Evolutionary conservation across 768 basidiomycete genomes (phyloP).

Genomic region (Russula compacta): DNA sequence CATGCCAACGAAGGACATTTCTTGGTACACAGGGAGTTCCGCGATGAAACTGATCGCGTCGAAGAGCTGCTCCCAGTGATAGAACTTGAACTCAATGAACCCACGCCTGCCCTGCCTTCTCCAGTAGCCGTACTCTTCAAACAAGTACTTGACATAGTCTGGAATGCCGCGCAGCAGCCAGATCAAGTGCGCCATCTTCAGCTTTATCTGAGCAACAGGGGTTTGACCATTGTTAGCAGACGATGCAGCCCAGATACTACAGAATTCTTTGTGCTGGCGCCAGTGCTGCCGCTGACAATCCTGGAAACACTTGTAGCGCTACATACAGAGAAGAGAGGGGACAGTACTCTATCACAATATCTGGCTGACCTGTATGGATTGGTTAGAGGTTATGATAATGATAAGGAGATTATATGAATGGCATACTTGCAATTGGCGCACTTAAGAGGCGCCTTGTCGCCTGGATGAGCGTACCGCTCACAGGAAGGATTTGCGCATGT

Average conservation of each 20-base stretch:
- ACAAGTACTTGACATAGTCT: conserved; percentile 14
- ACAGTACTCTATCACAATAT: conserved; percentile 16
- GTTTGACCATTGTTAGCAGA: conserved; percentile 16
- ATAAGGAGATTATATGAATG: neutral
- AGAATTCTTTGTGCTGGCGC: conserved; percentile 21
- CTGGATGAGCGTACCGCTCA: neutral
- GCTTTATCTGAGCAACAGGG: conserved; percentile 20
- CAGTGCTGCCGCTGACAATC: conserved; percentile 19
- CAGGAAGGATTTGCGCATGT: conserved; percentile 17
- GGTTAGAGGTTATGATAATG: neutral
- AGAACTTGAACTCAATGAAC: conserved; percentile 22
- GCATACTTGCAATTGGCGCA: conserved; percentile 19
- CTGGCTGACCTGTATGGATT: conserved; percentile 14
- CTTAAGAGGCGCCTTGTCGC: conserved; percentile 17
- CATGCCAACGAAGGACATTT: conserved; percentile 14
- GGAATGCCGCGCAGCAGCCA: conserved; percentile 22
- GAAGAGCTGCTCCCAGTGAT: conserved; percentile 18
- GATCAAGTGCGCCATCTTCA: conserved; percentile 20
- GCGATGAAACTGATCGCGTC: conserved; percentile 15
- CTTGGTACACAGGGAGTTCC: neutral
- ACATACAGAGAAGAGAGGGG: neutral
- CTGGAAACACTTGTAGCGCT: conserved; percentile 1
- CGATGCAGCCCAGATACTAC: conserved; percentile 17
- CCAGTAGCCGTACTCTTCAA: conserved; percentile 15
- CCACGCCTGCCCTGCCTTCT: conserved; percentile 12